phyloP scores from a whole-genome alignment of 1,284 basidiomycete genomes.

The Heimioporus punctisporus region DNA sequence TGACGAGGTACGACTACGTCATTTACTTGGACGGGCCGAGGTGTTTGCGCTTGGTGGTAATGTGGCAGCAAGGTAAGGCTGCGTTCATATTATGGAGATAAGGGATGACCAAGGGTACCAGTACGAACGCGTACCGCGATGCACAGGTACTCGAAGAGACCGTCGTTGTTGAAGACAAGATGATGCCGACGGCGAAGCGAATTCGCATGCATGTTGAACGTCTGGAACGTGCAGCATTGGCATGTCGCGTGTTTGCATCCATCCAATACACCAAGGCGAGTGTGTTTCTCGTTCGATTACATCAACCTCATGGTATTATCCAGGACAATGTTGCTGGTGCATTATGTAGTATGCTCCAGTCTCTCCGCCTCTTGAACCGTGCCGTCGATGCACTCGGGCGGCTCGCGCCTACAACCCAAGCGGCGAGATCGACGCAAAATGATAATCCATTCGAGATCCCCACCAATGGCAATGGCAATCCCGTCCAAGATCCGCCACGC shows the following conservation, averaged over 20 bases:
- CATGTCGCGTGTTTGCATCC: conserved; percentile 65
- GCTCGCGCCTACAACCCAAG: conserved; percentile 41
- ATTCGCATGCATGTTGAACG: conserved; percentile 58
- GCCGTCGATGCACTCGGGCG: conserved; percentile 74
- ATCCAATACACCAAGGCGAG: conserved; percentile 70
- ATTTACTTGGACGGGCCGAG: conserved; percentile 70
- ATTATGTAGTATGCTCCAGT: conserved; percentile 65
- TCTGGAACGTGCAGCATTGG: conserved; percentile 73
- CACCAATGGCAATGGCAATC: conserved; percentile 32
- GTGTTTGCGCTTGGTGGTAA: conserved; percentile 66
- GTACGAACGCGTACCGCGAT: conserved; percentile 57
- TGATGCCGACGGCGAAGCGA: conserved; percentile 51
- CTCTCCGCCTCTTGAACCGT: conserved; percentile 80
- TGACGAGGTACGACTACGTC: conserved; percentile 51
- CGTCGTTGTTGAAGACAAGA: conserved; percentile 48
- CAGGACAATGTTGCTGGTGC: conserved; percentile 71
- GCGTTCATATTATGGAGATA: no score
- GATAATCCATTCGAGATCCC: conserved; percentile 65
- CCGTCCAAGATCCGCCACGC: conserved; percentile 24
- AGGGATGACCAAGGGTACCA: conserved; percentile 30
- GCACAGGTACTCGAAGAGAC: conserved; percentile 50
- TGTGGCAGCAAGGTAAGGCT: conserved; percentile 58
- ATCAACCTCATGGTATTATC: neutral
- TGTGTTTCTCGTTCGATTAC: no score
- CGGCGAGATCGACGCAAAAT: conserved; percentile 30